Percentiles rank a stretch among this genome's conserved stretches.
phyloP scores from a whole-genome alignment of 306 rosid genomes.

The Neltuma alba region DNA sequence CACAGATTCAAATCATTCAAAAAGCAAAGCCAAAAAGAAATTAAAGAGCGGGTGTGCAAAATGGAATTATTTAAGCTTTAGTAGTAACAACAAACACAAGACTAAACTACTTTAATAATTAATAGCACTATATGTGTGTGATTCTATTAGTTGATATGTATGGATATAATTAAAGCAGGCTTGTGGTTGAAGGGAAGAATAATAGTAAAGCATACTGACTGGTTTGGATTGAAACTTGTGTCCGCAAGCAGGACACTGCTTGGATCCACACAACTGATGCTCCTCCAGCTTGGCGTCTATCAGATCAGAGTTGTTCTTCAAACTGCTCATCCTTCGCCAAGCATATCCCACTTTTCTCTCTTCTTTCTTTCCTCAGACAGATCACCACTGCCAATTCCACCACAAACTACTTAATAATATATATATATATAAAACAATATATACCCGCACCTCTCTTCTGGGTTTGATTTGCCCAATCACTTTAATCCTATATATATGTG shows the following conservation, averaged over 20 bases:
- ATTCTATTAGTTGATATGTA: background rate
- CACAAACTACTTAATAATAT: background rate
- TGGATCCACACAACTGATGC: constrained; percentile 95
- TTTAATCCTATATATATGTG: too few species aligned
- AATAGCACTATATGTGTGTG: background rate
- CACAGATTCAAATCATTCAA: constrained; percentile 27
- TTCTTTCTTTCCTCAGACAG: background rate
- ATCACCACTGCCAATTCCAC: background rate
- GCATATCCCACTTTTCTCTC: constrained; percentile 42
- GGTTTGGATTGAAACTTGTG: constrained; percentile 87
- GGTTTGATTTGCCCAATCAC: background rate
- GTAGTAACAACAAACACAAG: background rate
- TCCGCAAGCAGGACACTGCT: constrained; percentile 94
- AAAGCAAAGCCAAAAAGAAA: constrained; percentile 18
- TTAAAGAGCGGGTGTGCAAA: too few species aligned
- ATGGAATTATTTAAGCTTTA: too few species aligned
- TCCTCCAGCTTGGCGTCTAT: constrained; percentile 97
- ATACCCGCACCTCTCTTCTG: constrained; percentile 4
- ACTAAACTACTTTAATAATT: background rate
- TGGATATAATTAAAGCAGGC: constrained; percentile 9
- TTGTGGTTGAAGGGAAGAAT: constrained; percentile 44
- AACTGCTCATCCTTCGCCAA: constrained; percentile 35
- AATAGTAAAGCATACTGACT: constrained; percentile 66
- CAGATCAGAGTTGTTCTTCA: constrained; percentile 72
- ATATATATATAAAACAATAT: background rate